Conservation (phyloP, 148 eudicot genomes). For the Arbutus unedo region DNA sequence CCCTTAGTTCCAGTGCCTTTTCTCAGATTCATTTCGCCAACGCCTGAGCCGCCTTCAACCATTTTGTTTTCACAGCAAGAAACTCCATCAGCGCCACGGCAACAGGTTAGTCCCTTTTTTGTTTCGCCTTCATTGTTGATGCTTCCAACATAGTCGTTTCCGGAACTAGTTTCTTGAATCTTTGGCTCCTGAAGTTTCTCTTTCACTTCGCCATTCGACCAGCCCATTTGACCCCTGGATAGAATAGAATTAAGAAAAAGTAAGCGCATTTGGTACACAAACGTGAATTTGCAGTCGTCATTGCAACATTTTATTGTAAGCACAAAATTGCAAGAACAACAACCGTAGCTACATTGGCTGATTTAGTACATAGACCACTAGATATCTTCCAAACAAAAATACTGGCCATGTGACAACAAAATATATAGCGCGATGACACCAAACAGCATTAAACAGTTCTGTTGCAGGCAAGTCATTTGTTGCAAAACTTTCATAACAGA, state of each 20-base stretch:
- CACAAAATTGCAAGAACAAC: not conserved
- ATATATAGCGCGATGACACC: too few species aligned
- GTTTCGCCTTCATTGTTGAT: not conserved
- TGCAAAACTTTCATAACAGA: not conserved
- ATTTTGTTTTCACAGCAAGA: conserved; percentile 1
- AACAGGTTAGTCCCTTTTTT: not conserved
- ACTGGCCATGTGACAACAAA: too few species aligned
- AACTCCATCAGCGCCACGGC: not conserved
- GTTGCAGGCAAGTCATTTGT: too few species aligned
- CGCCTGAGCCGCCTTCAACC: not conserved
- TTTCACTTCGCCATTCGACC: not conserved
- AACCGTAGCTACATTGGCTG: not conserved
- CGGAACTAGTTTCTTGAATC: conserved; percentile 1
- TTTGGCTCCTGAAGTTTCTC: not conserved
- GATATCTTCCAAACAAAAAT: too few species aligned
- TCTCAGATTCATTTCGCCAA: not conserved
- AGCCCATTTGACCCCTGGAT: conserved; percentile 18
- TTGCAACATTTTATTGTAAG: not conserved
- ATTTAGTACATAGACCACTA: not conserved
- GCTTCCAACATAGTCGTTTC: not conserved
- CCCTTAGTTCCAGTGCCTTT: conserved; percentile 5
- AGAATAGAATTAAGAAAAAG: not conserved
- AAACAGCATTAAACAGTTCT: too few species aligned
- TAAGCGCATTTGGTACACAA: not conserved
- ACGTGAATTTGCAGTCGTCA: not conserved